A percentile compares a stretch with the other conserved stretches of the same genome.
Conservation (phyloP, 2,329 filamentous ascomycete genomes). For the Neofusicoccum kwambonambiense region DNA sequence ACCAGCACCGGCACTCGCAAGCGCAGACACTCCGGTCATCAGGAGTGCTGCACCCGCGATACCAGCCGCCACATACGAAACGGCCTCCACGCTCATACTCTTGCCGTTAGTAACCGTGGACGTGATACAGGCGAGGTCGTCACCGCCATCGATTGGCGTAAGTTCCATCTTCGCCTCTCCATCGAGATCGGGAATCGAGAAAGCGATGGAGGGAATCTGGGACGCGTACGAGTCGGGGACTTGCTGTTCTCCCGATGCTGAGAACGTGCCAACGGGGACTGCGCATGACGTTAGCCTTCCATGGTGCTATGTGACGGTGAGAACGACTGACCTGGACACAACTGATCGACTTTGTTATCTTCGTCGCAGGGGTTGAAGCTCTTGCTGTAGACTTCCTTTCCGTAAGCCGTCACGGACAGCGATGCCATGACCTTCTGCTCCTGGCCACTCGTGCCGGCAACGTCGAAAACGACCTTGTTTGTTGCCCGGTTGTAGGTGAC, state of each 20-base stretch:
- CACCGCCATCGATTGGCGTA: slow-evolving; percentile 57
- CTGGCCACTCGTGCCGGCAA: slow-evolving; percentile 71
- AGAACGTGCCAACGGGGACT: slow-evolving; percentile 74
- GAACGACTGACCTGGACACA: slow-evolving; percentile 73
- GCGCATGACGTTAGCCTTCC: slow-evolving; percentile 25
- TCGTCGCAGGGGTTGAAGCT: slow-evolving; percentile 78
- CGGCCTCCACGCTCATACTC: slow-evolving; percentile 69
- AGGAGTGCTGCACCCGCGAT: slow-evolving; percentile 81
- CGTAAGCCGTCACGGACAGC: slow-evolving; percentile 80
- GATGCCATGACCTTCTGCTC: slow-evolving; percentile 77
- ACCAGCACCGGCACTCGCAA: slow-evolving; percentile 52
- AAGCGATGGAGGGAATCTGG: slow-evolving; percentile 84
- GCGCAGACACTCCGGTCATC: slow-evolving; percentile 69
- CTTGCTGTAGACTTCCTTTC: slow-evolving; percentile 73
- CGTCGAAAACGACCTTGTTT: slow-evolving; percentile 74
- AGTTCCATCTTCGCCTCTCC: slow-evolving; percentile 80
- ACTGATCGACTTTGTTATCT: slow-evolving; percentile 63
- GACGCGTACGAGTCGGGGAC: slow-evolving; percentile 71
- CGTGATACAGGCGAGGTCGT: slow-evolving; percentile 76
- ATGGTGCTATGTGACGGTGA: neutral
- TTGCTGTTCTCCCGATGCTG: slow-evolving; percentile 67
- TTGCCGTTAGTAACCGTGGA: slow-evolving; percentile 86
- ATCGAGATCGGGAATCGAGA: slow-evolving; percentile 85
- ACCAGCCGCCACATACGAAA: slow-evolving; percentile 80
- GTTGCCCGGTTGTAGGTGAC: slow-evolving; percentile 76